Percentiles rank a stretch among this genome's conserved stretches.
Conservation (phyloP, 2,329 filamentous ascomycete species). For the Fusarium sp. region DNA sequence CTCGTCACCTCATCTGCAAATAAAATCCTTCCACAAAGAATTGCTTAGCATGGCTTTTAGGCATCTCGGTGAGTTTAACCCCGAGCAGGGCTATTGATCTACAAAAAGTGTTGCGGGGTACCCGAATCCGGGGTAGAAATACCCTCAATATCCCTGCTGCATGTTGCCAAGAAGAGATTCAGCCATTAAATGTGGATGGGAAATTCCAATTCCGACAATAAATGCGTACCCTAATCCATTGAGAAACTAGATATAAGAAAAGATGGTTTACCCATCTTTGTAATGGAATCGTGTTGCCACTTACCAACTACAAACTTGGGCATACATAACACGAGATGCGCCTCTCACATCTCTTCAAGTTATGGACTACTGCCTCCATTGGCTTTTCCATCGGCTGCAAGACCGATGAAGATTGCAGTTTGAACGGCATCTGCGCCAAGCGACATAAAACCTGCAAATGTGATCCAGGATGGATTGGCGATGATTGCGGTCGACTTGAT, state of each 20-base stretch:
- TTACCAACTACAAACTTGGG: too few species aligned
- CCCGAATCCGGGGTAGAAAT: neutral
- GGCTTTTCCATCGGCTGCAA: slow-evolving; percentile 16
- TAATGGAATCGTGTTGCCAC: too few species aligned
- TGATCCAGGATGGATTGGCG: slow-evolving; percentile 61
- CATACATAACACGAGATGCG: neutral
- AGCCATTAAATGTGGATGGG: neutral
- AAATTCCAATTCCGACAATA: neutral
- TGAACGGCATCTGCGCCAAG: slow-evolving; percentile 50
- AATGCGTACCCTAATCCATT: too few species aligned
- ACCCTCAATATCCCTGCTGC: neutral
- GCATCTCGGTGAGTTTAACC: slow-evolving; percentile 3
- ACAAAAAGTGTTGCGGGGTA: slow-evolving; percentile 13
- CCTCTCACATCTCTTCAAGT: neutral
- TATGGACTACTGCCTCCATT: neutral
- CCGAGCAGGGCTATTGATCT: slow-evolving; percentile 1
- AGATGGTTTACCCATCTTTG: neutral
- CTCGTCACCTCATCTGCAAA: too few species aligned
- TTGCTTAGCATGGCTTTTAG: slow-evolving; percentile 1
- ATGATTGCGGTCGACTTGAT: slow-evolving; percentile 62
- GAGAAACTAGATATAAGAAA: neutral
- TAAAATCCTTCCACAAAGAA: too few species aligned
- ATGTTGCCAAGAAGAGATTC: neutral
- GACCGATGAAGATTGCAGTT: slow-evolving; percentile 50
- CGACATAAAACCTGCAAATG: slow-evolving; percentile 40